Conservation (phyloP, 768 basidiomycete species). For the Symmetrospora coprosmae region DNA sequence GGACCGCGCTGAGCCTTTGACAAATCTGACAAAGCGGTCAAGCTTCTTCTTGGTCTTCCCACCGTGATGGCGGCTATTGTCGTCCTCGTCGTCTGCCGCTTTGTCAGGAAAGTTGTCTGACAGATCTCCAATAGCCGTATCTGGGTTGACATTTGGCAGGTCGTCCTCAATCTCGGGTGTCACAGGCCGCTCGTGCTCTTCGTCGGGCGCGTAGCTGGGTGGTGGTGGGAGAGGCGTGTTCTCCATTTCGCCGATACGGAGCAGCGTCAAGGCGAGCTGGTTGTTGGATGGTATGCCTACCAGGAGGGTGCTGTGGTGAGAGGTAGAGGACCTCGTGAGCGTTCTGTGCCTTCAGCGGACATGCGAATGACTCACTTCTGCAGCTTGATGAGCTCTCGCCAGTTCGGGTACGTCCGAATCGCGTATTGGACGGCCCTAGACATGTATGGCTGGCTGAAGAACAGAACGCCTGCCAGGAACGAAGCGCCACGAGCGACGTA, state of each 20-base stretch:
- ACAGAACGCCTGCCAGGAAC: slow-evolving; percentile 37
- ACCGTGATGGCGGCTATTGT: neutral
- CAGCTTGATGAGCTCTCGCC: slow-evolving; percentile 38
- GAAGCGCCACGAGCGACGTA: slow-evolving; percentile 36
- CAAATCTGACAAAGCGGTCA: slow-evolving; percentile 27
- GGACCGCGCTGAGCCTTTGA: slow-evolving; percentile 35
- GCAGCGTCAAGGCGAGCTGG: slow-evolving; percentile 41
- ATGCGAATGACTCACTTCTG: slow-evolving; percentile 35
- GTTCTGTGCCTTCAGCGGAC: neutral
- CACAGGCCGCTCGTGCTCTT: slow-evolving; percentile 20
- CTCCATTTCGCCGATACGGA: slow-evolving; percentile 40
- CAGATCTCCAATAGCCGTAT: slow-evolving; percentile 4
- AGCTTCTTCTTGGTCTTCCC: slow-evolving; percentile 22
- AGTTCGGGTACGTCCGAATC: slow-evolving; percentile 37
- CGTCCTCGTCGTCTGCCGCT: neutral
- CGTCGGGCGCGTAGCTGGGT: slow-evolving; percentile 27
- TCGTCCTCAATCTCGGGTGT: slow-evolving; percentile 22
- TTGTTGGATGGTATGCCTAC: slow-evolving; percentile 42
- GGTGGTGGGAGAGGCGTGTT: slow-evolving; percentile 41
- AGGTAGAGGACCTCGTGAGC: too few relatives aligned
- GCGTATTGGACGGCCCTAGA: slow-evolving; percentile 34
- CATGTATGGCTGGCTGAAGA: slow-evolving; percentile 42
- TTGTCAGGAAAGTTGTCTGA: neutral
- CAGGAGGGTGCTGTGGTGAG: slow-evolving; percentile 38
- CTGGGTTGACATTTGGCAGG: slow-evolving; percentile 15